Percentiles rank a stretch among this genome's conserved stretches.
Evolutionary conservation across 495 filamentous ascomycete genomes (phyloP).

Genomic region (Penicillium macrosclerotiorum): DNA sequence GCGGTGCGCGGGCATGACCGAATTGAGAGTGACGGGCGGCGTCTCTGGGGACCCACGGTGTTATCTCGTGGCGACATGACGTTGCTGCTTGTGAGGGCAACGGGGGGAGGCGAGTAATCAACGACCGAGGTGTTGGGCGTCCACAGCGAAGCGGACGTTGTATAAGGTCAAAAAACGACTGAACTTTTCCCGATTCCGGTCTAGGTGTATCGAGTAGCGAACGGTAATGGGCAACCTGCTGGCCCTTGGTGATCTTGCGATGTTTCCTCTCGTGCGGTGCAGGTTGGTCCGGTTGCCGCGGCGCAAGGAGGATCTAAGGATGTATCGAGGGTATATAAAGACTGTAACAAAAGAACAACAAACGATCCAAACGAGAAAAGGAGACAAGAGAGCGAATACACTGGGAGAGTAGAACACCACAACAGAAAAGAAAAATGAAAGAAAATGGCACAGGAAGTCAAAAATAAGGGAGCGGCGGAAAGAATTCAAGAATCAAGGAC

Average conservation of each 20-base stretch:
- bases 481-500: slow-evolving; percentile 17
- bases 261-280: too few species aligned
- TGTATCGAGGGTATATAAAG: slow-evolving; percentile 9
- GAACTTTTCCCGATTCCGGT: slow-evolving; percentile 6
- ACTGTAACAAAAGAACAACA: slow-evolving; percentile 11
- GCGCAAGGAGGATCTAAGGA: slow-evolving; percentile 3
- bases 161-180: slow-evolving; percentile 1
- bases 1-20: slow-evolving; percentile 37
- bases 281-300: background rate
- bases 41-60: slow-evolving; percentile 24
- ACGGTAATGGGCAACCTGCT: slow-evolving; percentile 6
- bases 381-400: slow-evolving; percentile 12
- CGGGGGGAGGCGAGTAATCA: background rate
- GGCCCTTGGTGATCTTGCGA: background rate
- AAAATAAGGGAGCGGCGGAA: slow-evolving; percentile 24
- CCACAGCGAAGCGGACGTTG: background rate
- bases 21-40: slow-evolving; percentile 39
- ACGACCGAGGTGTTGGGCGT: background rate
- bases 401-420: slow-evolving; percentile 5
- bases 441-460: slow-evolving; percentile 19
- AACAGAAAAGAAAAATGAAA: slow-evolving; percentile 12
- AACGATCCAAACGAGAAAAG: slow-evolving; percentile 6
- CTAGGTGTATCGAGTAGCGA: slow-evolving; percentile 7
- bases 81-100: background rate
- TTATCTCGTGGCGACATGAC: slow-evolving; percentile 41